A percentile compares a stretch with the other conserved stretches of the same genome.
These are phyloP conservation scores for Backusella tarrabulga DNA, from an alignment of 192 early-diverging fungal species.

Conservation along the genomic window DNA sequence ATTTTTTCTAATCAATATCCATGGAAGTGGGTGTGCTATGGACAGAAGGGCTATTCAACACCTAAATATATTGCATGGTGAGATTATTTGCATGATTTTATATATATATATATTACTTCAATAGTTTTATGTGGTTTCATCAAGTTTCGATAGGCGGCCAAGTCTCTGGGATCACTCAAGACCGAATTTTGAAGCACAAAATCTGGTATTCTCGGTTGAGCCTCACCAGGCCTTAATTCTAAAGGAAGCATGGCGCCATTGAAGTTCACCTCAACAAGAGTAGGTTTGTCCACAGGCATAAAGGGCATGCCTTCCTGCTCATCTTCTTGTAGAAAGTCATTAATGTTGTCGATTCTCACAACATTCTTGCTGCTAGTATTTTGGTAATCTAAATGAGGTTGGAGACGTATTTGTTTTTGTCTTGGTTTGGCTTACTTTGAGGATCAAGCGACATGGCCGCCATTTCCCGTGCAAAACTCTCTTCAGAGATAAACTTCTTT, in stretches of 20 bases:
- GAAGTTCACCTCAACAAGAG: background rate
- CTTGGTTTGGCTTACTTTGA: background rate
- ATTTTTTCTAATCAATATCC: background rate
- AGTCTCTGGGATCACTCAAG: background rate
- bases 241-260: slow-evolving; percentile 16
- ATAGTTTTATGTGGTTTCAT: background rate
- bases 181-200: slow-evolving; percentile 22
- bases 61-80: background rate
- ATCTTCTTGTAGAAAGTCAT: slow-evolving; percentile 18
- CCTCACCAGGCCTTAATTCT: slow-evolving; percentile 28
- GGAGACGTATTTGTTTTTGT: background rate
- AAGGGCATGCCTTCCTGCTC: slow-evolving; percentile 7
- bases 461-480: slow-evolving; percentile 25
- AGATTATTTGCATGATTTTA: background rate
- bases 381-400: background rate
- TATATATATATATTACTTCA: background rate
- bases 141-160: background rate
- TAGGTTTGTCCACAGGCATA: background rate
- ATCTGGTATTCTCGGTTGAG: slow-evolving; percentile 28
- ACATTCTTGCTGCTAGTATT: background rate
- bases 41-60: background rate
- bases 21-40: background rate
- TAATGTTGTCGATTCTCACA: slow-evolving; percentile 13
- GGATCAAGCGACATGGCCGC: slow-evolving; percentile 34
- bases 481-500: slow-evolving; percentile 26